Evolutionary conservation across 768 basidiomycete genomes (phyloP), one percentile per base, ranked within the genome.

Genomic region (Leccinum arenicola): DNA sequence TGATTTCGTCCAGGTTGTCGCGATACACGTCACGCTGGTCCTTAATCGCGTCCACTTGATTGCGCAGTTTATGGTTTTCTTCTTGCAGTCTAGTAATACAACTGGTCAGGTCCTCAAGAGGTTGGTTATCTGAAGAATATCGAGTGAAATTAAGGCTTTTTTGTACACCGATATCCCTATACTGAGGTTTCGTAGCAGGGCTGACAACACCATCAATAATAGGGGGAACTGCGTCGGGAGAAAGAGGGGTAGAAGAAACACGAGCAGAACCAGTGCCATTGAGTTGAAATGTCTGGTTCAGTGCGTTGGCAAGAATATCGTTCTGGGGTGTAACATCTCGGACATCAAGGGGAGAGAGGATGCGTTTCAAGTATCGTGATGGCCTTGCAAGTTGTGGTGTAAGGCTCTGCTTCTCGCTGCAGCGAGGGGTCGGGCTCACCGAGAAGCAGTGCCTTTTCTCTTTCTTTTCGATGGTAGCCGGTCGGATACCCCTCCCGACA

Each of bases 391-490:
- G 68, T 62, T 47, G 61, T 40, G 58, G 57, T 61, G 49, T 70
- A 54, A 70, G 69, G 66, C 60, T 68, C 64, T 65, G 62, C 69
- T 72, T 68, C 70, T 60, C 54, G 62, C 40, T 36, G 57, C 68
- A 71, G 70, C 67, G 69, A 70, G 69, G 58, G 58, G 65, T 57
- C 57, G 55, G 59, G 64, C 70, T 71, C 67, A 71, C 70, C 69
- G 71, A 62, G 70, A 66, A 73, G 64, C 69, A 60, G 67, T 52
- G 62, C 70, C 61, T 52, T 63, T 68, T 50, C 56, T 66, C 56
- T 64, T 71, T 58, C 58, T 70, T 55, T 55, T 61, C 0, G 54
- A 27, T 38, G 25, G 40, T 11, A 59, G 36, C 38, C 45, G 56
- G 51, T 4, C 31, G 4, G 51, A 14, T 36, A n/a, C 36, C 21